These are phyloP conservation scores for Aureobasidium melanogenum DNA, from an alignment of 2,329 filamentous ascomycete genomes.

Conservation along the genomic window DNA sequence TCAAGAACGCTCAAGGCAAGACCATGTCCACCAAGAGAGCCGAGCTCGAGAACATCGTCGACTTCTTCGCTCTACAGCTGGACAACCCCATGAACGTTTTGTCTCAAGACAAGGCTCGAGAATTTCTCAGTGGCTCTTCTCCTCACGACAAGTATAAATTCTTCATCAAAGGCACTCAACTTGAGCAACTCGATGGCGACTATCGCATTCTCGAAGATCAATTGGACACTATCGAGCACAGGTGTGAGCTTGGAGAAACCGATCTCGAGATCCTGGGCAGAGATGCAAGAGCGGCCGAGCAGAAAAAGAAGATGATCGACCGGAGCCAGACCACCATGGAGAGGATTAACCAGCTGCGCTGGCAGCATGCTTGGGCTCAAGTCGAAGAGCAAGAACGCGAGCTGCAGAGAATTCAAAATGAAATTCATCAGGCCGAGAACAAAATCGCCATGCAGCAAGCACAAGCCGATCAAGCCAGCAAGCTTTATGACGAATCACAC, in stretches of 20 bases:
- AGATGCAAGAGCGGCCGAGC: slow-evolving; percentile 51
- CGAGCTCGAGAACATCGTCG: slow-evolving; percentile 85
- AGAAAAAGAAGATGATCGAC: slow-evolving; percentile 55
- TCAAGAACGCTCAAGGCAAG: slow-evolving; percentile 64
- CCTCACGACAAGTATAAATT: slow-evolving; percentile 88
- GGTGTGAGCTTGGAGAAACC: slow-evolving; percentile 52
- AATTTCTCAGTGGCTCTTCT: slow-evolving; percentile 81
- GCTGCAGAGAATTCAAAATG: slow-evolving; percentile 22
- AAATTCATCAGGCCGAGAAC: slow-evolving; percentile 29
- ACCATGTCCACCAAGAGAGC: slow-evolving; percentile 73
- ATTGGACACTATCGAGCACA: slow-evolving; percentile 61
- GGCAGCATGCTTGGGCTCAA: slow-evolving; percentile 78
- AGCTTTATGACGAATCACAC: slow-evolving; percentile 36
- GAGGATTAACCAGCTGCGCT: slow-evolving; percentile 49
- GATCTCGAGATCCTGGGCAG: slow-evolving; percentile 54
- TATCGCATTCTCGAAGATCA: slow-evolving; percentile 77
- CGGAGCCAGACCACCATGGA: slow-evolving; percentile 57
- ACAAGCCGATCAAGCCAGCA: slow-evolving; percentile 36
- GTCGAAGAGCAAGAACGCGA: slow-evolving; percentile 63
- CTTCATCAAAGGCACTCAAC: slow-evolving; percentile 87
- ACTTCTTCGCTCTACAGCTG: slow-evolving; percentile 87
- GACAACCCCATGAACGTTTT: slow-evolving; percentile 95
- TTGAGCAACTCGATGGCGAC: slow-evolving; percentile 85
- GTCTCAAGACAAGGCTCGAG: slow-evolving; percentile 87
- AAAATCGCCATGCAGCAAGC: slow-evolving; percentile 41